Percentiles rank a stretch among this genome's conserved stretches.
Conservation (phyloP, 805 yeast species). For the Sugiyamaella boreocaroliniensis region DNA sequence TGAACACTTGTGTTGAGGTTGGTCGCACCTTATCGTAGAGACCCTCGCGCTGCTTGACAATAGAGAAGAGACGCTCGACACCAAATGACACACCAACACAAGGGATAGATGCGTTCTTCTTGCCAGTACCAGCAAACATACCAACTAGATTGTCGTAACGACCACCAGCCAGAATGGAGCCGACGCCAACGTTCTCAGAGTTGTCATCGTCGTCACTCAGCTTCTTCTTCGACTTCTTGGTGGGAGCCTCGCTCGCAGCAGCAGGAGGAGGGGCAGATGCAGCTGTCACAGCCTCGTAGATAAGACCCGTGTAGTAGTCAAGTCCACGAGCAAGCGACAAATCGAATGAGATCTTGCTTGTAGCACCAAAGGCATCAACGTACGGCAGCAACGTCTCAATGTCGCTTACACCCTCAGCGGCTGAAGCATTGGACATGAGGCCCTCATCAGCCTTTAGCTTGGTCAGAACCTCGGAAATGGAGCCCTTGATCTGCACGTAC, state of each 20-base stretch:
- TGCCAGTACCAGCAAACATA: constrained; percentile 82
- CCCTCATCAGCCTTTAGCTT: constrained; percentile 50
- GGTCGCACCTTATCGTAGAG: constrained; percentile 64
- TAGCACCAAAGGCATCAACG: constrained; percentile 67
- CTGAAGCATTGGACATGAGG: constrained; percentile 60
- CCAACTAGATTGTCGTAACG: constrained; percentile 95
- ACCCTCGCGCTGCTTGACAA: constrained; percentile 70
- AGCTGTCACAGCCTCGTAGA: constrained; percentile 91
- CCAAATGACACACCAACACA: constrained; percentile 98
- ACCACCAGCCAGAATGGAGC: constrained; percentile 98
- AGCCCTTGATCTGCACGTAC: constrained; percentile 79
- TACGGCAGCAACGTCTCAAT: constrained; percentile 70
- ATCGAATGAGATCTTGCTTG: constrained; percentile 68
- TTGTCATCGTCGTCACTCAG: constrained; percentile 73
- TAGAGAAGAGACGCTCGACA: constrained; percentile 87
- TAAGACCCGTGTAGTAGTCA: constrained; percentile 95
- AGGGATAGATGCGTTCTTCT: constrained; percentile 74
- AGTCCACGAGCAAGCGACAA: constrained; percentile 94
- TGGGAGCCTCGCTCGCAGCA: constrained; percentile 21
- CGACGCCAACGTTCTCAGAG: constrained; percentile 94
- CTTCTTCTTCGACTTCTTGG: constrained; percentile 21
- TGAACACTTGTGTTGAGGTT: constrained; percentile 83
- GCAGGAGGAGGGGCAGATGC: constrained; percentile 87
- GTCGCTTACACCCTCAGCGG: constrained; percentile 74
- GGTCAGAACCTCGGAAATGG: constrained; percentile 38